These are phyloP conservation scores for Escovopsis sp. DNA, from an alignment of 2,329 filamentous ascomycete genomes.

Conservation along the genomic window DNA sequence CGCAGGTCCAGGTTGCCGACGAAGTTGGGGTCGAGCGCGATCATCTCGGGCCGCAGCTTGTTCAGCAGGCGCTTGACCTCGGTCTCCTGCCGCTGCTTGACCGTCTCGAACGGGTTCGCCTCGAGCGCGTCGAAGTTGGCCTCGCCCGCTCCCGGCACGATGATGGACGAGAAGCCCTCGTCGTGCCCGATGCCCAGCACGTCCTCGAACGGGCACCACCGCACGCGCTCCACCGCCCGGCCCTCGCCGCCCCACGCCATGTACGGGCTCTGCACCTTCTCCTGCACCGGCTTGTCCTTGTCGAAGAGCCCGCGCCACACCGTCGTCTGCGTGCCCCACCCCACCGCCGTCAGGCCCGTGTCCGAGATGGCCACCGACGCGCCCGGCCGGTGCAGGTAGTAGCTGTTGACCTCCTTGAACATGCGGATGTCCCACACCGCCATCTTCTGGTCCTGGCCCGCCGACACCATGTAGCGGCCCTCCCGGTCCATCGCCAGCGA, in stretches of 20 bases:
- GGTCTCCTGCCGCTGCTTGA: constrained; percentile 79
- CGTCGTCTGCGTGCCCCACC: constrained; percentile 78
- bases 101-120: constrained; percentile 86
- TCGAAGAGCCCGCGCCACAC: constrained; percentile 87
- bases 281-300: constrained; percentile 53
- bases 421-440: constrained; percentile 92
- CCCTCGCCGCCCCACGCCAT: constrained; percentile 88
- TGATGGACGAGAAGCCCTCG: constrained; percentile 73
- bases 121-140: constrained; percentile 92
- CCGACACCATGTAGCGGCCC: constrained; percentile 89
- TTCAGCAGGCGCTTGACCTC: constrained; percentile 85
- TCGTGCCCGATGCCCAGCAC: constrained; percentile 75
- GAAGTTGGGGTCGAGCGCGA: constrained; percentile 82
- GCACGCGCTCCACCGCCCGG: constrained; percentile 61
- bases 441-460: constrained; percentile 81
- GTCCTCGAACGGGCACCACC: constrained; percentile 94
- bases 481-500: constrained; percentile 75
- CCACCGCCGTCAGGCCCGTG: constrained; percentile 71
- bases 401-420: constrained; percentile 84
- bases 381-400: constrained; percentile 70
- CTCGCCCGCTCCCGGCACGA: constrained; percentile 91
- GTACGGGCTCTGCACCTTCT: constrained; percentile 76
- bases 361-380: constrained; percentile 81
- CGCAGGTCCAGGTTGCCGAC: constrained; percentile 77
- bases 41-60: constrained; percentile 95